phyloP scores from a whole-genome alignment of 2,329 filamentous ascomycete species.

The Talaromyces sp. region DNA sequence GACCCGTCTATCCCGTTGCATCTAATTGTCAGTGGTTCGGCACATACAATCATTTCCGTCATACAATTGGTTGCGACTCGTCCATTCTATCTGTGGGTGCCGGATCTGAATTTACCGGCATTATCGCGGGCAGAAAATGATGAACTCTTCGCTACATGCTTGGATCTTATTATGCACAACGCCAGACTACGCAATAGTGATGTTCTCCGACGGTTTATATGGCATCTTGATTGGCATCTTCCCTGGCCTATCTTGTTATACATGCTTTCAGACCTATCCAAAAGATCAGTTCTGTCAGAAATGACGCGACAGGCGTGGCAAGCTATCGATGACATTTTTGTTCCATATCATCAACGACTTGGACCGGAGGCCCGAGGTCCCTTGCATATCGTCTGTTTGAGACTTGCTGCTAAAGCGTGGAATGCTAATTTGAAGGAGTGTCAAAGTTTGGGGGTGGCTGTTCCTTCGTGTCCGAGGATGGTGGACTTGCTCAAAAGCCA shows the following conservation, averaged over 20 bases:
- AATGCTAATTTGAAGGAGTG: conserved; percentile 4
- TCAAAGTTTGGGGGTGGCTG: neutral
- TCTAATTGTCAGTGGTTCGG: conserved; percentile 67
- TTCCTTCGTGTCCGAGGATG: conserved; percentile 8
- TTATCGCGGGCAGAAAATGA: conserved; percentile 8
- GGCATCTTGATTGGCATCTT: conserved; percentile 17
- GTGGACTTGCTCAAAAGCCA: neutral
- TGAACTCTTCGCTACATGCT: conserved; percentile 7
- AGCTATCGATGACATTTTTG: conserved; percentile 1
- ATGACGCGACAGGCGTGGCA: conserved; percentile 11
- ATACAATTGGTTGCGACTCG: conserved; percentile 76
- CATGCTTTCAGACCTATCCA: conserved; percentile 11
- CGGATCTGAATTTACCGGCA: neutral
- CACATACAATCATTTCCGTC: conserved; percentile 71
- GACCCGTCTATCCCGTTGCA: conserved; percentile 56
- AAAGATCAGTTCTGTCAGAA: conserved; percentile 8
- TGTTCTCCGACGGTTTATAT: neutral
- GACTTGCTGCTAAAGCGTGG: conserved; percentile 16
- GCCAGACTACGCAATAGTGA: neutral
- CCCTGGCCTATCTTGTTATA: conserved; percentile 14
- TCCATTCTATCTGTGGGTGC: conserved; percentile 40
- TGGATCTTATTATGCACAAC: conserved; percentile 9
- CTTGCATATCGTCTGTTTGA: conserved; percentile 10
- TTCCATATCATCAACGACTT: conserved; percentile 11
- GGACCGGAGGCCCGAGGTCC: conserved; percentile 10